phyloP scores from a whole-genome alignment of 2,329 filamentous ascomycete species.

The Verticillium klebahnii region DNA sequence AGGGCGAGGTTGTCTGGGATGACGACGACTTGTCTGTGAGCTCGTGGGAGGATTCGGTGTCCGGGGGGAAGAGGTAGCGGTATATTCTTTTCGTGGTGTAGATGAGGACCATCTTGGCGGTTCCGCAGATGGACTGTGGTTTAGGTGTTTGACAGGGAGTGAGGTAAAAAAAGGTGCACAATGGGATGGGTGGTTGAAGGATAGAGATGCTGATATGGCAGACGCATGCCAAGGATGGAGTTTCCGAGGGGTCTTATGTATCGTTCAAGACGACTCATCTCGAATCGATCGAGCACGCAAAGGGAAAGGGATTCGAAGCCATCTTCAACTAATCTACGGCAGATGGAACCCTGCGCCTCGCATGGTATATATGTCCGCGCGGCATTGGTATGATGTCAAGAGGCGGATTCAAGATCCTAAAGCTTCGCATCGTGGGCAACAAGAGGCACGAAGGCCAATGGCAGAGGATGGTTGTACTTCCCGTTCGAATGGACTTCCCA shows the following conservation, averaged over 20 bases:
- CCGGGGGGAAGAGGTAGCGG: not conserved
- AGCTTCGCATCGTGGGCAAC: not conserved
- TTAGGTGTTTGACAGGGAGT: not conserved
- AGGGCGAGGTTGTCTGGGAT: not conserved
- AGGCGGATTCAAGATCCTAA: not conserved
- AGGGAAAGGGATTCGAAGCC: not conserved
- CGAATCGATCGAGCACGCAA: not conserved
- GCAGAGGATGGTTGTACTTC: not conserved
- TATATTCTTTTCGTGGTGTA: constrained; percentile 8
- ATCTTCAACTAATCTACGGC: not conserved
- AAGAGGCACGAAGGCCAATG: not conserved
- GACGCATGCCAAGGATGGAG: not conserved
- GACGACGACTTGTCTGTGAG: not conserved
- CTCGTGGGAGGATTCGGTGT: not conserved
- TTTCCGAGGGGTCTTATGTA: not conserved
- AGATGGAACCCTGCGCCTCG: not conserved
- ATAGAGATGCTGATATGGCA: not conserved
- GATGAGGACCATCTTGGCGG: constrained; percentile 6
- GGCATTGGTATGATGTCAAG: not conserved
- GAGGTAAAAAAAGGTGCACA: not conserved
- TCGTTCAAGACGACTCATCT: not conserved
- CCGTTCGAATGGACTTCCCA: not conserved
- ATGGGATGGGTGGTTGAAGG: not conserved
- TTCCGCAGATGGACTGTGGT: not conserved
- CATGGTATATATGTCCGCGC: not conserved